These are phyloP conservation scores for Erodium texanum DNA, from an alignment of 441 rosid species.

Conservation along the genomic window DNA sequence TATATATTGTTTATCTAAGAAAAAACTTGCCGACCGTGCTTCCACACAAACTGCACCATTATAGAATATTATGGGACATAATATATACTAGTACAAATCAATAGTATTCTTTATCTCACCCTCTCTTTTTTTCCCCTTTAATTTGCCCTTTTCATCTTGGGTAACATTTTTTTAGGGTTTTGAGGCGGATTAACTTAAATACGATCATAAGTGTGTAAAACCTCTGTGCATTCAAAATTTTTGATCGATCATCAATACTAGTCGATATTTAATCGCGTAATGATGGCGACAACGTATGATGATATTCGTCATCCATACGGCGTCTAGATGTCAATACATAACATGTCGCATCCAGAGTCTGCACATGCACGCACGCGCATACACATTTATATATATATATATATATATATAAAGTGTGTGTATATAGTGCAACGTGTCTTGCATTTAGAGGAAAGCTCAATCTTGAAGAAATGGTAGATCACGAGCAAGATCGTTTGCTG, in stretches of 20 bases:
- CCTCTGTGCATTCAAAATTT: not conserved
- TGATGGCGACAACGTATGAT: not conserved
- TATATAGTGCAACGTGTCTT: conserved; percentile 1
- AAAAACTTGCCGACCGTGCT: not conserved
- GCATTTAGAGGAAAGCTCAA: conserved; percentile 7
- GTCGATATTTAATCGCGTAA: no score
- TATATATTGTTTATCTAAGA: not conserved
- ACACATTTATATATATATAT: conserved; percentile 16
- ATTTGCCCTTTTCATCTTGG: no score
- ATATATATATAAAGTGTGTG: conserved; percentile 15
- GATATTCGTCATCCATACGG: not conserved
- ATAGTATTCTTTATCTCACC: no score
- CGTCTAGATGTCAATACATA: not conserved
- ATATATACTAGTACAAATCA: not conserved
- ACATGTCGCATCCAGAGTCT: not conserved
- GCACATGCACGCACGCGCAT: not conserved
- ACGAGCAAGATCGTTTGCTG: conserved; percentile 48
- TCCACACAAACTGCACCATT: not conserved
- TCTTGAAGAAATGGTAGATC: conserved; percentile 30
- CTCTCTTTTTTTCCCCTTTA: no score
- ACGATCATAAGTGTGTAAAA: no score
- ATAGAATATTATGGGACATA: not conserved
- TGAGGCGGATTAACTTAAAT: no score
- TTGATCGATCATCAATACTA: not conserved
- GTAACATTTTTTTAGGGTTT: no score